Evolutionary conservation across 108 stramenopile species (phyloP).

Genomic region (Discostella pseudostelligera): DNA sequence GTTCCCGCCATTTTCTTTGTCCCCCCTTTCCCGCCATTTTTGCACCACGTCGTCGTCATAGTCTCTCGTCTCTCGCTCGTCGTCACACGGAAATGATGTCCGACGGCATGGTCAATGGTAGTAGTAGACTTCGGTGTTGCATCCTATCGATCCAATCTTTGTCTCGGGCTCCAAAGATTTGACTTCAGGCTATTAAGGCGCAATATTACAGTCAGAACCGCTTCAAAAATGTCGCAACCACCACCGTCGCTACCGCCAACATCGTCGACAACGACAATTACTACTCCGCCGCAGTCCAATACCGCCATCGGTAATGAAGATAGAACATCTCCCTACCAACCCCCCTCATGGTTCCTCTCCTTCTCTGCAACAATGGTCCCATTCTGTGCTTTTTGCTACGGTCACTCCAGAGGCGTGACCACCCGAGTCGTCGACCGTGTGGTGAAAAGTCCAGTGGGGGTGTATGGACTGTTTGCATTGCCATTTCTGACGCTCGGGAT

Average conservation of each 20-base stretch:
- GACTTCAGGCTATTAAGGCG: too few relatives aligned
- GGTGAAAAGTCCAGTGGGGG: slow-evolving; percentile 72
- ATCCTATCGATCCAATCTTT: too few relatives aligned
- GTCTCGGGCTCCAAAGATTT: too few relatives aligned
- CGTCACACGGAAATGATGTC: too few relatives aligned
- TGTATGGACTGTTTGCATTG: slow-evolving; percentile 76
- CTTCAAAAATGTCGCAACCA: background rate
- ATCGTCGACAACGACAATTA: background rate
- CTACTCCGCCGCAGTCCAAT: slow-evolving; percentile 22
- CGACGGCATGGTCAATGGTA: too few relatives aligned
- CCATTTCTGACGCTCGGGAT: slow-evolving; percentile 78
- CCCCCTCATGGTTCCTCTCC: slow-evolving; percentile 56
- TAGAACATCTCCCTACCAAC: background rate
- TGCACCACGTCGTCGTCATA: too few relatives aligned
- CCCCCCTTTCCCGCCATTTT: too few relatives aligned
- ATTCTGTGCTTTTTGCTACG: slow-evolving; percentile 77
- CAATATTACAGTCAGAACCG: too few relatives aligned
- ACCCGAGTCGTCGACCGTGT: slow-evolving; percentile 63
- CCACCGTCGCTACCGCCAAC: background rate
- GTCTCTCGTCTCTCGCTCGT: too few relatives aligned
- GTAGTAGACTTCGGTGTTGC: too few relatives aligned
- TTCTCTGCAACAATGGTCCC: slow-evolving; percentile 83
- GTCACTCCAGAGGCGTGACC: slow-evolving; percentile 70
- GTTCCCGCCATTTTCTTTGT: too few relatives aligned
- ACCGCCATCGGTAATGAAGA: slow-evolving; percentile 14